A percentile compares a stretch with the other conserved stretches of the same genome.
These are phyloP conservation scores for Syzygium aromaticum DNA, from an alignment of 345 rosid genomes.

Conservation along the genomic window DNA sequence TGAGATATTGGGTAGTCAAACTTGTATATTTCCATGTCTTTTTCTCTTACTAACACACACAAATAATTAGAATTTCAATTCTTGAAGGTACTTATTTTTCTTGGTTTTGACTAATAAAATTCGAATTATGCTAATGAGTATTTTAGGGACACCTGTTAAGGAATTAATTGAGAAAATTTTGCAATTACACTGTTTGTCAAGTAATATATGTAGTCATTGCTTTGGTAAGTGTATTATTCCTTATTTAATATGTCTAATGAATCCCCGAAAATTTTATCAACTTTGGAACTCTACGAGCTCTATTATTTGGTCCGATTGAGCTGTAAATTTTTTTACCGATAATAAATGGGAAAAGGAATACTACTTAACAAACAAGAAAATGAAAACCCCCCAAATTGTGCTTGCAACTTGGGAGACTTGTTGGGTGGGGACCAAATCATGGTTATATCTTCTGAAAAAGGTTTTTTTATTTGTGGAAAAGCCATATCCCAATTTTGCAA, in stretches of 20 bases:
- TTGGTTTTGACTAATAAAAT: too few relatives aligned
- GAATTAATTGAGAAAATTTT: not conserved
- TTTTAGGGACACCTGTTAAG: not conserved
- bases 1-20: too few relatives aligned
- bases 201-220: not conserved
- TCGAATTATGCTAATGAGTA: not conserved
- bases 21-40: too few relatives aligned
- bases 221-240: not conserved
- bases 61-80: too few relatives aligned
- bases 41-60: too few relatives aligned
- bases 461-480: not conserved
- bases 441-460: not conserved
- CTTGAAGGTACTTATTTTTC: too few relatives aligned
- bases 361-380: not conserved
- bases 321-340: accelerated
- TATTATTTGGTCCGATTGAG: accelerated
- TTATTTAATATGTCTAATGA: not conserved
- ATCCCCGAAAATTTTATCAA: accelerated
- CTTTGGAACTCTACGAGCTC: not conserved
- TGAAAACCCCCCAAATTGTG: not conserved
- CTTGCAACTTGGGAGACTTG: not conserved
- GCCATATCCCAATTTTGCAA: not conserved
- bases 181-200: too few relatives aligned
- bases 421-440: not conserved
- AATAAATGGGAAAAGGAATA: not conserved